Conservation (phyloP, 805 yeast genomes). For the Kregervanrija delftensis region DNA sequence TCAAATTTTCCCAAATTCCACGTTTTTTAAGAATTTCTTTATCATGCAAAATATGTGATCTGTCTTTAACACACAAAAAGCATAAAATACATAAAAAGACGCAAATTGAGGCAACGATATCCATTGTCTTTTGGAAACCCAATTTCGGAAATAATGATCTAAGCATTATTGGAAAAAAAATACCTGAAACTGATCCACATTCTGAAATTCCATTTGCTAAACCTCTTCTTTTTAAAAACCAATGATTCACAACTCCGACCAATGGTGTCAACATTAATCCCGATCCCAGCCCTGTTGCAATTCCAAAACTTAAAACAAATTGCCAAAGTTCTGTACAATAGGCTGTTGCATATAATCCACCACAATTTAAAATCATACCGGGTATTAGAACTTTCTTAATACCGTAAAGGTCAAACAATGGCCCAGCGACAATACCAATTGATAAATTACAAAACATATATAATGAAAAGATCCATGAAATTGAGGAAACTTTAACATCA, state of each 20-base stretch:
- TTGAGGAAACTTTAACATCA: slow-evolving; percentile 37
- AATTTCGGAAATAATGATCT: slow-evolving; percentile 39
- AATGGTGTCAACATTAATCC: slow-evolving; percentile 58
- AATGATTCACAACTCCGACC: slow-evolving; percentile 57
- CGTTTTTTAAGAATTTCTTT: slow-evolving; percentile 12
- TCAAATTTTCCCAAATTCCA: slow-evolving; percentile 10
- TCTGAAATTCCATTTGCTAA: slow-evolving; percentile 45
- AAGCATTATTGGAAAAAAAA: slow-evolving; percentile 46
- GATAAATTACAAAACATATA: slow-evolving; percentile 44
- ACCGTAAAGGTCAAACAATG: slow-evolving; percentile 60
- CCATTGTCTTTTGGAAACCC: slow-evolving; percentile 52
- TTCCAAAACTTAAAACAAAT: slow-evolving; percentile 53
- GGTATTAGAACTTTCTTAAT: slow-evolving; percentile 36
- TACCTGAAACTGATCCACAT: slow-evolving; percentile 47
- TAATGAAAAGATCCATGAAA: slow-evolving; percentile 65
- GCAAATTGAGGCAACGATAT: slow-evolving; percentile 44
- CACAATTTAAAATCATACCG: slow-evolving; percentile 37
- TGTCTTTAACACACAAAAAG: slow-evolving; percentile 34
- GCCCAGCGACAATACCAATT: slow-evolving; percentile 33
- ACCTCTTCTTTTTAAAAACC: slow-evolving; percentile 57
- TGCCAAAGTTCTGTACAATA: slow-evolving; percentile 49
- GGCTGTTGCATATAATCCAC: slow-evolving; percentile 30
- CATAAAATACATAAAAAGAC: slow-evolving; percentile 31
- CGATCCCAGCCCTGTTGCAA: slow-evolving; percentile 52
- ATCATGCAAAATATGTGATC: slow-evolving; percentile 27